Conservation (phyloP, 2,329 filamentous ascomycete genomes). For the Clathrospora elynae region DNA sequence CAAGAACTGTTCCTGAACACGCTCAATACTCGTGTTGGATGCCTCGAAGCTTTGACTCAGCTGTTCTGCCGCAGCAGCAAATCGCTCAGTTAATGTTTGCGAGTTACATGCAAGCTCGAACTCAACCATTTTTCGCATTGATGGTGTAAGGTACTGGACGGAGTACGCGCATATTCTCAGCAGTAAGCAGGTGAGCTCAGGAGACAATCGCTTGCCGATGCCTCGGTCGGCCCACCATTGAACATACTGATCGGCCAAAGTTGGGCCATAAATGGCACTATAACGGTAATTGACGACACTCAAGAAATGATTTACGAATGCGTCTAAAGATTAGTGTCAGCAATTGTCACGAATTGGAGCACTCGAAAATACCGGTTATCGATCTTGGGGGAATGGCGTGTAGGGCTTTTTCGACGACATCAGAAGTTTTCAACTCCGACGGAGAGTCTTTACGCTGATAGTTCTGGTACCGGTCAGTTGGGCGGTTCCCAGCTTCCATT, state of each 20-base stretch:
- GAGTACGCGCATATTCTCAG: slow-evolving; percentile 55
- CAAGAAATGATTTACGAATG: slow-evolving; percentile 55
- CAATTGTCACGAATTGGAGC: not conserved
- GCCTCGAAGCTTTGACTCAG: slow-evolving; percentile 52
- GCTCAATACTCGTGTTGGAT: slow-evolving; percentile 52
- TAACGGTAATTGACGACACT: slow-evolving; percentile 54
- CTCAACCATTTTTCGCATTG: slow-evolving; percentile 51
- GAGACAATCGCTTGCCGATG: slow-evolving; percentile 43
- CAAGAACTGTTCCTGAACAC: slow-evolving; percentile 58
- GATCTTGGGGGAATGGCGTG: slow-evolving; percentile 41
- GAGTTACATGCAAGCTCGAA: slow-evolving; percentile 51
- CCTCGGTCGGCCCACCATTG: slow-evolving; percentile 53
- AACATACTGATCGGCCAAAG: slow-evolving; percentile 53
- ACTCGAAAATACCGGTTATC: slow-evolving; percentile 31
- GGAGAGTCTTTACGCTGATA: slow-evolving; percentile 12
- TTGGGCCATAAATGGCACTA: slow-evolving; percentile 54
- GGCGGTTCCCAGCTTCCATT: not conserved
- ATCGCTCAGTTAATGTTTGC: slow-evolving; percentile 49
- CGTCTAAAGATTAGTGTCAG: slow-evolving; percentile 44
- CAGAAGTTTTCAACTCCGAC: slow-evolving; percentile 26
- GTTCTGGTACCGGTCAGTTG: slow-evolving; percentile 5
- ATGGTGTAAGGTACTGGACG: slow-evolving; percentile 50
- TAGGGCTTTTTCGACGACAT: slow-evolving; percentile 42
- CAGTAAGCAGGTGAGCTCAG: slow-evolving; percentile 56
- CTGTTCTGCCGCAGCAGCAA: slow-evolving; percentile 52